phyloP scores from a whole-genome alignment of 768 basidiomycete genomes.

The Dentipellis fragilis region DNA sequence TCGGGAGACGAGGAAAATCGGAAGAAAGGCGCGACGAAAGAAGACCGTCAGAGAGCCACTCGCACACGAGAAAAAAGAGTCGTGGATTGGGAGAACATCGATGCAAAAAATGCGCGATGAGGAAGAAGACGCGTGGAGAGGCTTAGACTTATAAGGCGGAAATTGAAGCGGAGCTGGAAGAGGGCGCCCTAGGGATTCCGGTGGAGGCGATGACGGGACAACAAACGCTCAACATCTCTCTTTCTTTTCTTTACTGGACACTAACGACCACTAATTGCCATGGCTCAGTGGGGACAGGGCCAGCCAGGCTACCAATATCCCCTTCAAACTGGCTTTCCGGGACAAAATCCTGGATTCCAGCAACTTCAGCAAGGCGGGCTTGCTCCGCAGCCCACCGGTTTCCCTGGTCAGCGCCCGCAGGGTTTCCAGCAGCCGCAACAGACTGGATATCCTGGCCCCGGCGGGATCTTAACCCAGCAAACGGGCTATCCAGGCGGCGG shows the following conservation, averaged over 20 bases:
- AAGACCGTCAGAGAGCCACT: background rate
- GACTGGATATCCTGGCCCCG: constrained; percentile 35
- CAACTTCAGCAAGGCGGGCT: constrained; percentile 37
- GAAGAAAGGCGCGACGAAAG: background rate
- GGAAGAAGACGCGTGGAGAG: background rate
- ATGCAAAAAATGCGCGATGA: background rate
- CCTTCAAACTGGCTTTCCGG: constrained; percentile 57
- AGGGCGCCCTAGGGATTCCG: background rate
- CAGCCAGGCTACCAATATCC: constrained; percentile 67
- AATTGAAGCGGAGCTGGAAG: background rate
- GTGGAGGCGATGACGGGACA: background rate
- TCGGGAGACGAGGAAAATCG: background rate
- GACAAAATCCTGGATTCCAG: constrained; percentile 34
- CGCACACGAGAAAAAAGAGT: background rate
- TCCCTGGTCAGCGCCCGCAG: constrained; percentile 24
- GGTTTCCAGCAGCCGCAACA: constrained; percentile 53
- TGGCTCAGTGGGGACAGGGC: constrained; percentile 72
- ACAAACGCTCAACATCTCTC: background rate
- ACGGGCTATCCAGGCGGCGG: constrained; percentile 38
- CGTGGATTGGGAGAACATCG: background rate
- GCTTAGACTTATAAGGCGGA: background rate
- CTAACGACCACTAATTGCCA: constrained; percentile 21
- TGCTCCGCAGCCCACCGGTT: constrained; percentile 55
- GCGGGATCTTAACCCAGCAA: constrained; percentile 40
- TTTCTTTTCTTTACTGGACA: background rate